Conservation (phyloP, 2,329 filamentous ascomycete species). For the Nigrospora oryzae region DNA sequence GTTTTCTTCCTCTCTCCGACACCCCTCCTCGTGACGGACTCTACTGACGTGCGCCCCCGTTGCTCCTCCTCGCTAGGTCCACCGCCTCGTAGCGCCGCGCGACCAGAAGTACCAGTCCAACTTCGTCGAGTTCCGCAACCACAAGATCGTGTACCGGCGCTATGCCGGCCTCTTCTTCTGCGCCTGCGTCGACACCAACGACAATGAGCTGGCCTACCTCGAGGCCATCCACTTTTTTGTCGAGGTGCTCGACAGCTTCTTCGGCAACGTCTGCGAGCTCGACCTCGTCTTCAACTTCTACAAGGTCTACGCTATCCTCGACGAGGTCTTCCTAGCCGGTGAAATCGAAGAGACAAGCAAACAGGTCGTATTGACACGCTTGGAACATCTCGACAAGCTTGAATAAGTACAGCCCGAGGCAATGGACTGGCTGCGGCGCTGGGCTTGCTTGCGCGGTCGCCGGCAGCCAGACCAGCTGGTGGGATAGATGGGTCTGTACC, state of each 20-base stretch:
- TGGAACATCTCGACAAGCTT: slow-evolving; percentile 94
- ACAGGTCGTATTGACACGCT: slow-evolving; percentile 85
- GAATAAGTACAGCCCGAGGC: slow-evolving; percentile 47
- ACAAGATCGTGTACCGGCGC: slow-evolving; percentile 94
- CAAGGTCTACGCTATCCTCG: slow-evolving; percentile 93
- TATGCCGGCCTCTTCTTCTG: slow-evolving; percentile 99
- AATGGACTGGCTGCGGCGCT: too few species aligned
- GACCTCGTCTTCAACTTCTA: slow-evolving; percentile 81
- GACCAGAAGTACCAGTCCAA: slow-evolving; percentile 99
- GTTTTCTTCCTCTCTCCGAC: slow-evolving; percentile 6
- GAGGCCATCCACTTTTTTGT: slow-evolving; percentile 99
- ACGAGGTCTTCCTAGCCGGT: slow-evolving; percentile 94
- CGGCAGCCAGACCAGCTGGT: too few species aligned
- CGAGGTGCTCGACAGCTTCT: slow-evolving; percentile 96
- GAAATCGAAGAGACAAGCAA: slow-evolving; percentile 99
- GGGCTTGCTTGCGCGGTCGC: too few species aligned
- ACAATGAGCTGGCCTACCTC: slow-evolving; percentile 94
- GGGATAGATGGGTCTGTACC: too few species aligned
- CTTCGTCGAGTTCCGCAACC: slow-evolving; percentile 92
- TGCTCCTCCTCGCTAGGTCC: slow-evolving; percentile 52
- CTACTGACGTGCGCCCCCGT: not conserved
- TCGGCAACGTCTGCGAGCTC: slow-evolving; percentile 97
- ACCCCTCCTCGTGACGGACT: not conserved
- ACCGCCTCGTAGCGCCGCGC: slow-evolving; percentile 92
- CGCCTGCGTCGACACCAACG: slow-evolving; percentile 96